Evolutionary conservation across 2,329 filamentous ascomycete species (phyloP).

Genomic region (Davidsoniella eucalypti): DNA sequence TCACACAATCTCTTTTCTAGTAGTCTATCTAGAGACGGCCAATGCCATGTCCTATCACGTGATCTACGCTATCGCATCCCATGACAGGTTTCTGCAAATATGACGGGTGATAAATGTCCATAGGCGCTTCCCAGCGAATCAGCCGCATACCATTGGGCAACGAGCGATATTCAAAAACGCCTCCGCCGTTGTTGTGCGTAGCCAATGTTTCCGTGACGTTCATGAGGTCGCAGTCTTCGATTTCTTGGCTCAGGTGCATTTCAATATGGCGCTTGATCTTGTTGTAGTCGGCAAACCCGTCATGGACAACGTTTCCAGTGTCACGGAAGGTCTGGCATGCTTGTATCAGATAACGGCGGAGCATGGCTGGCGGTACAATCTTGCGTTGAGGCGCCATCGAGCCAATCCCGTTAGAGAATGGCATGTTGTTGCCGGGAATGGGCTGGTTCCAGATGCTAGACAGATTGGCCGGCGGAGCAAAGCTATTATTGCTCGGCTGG

Average conservation of each 20-base stretch:
- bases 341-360: constrained; percentile 60
- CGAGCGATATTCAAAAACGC: constrained; percentile 58
- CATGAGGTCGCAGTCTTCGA: constrained; percentile 49
- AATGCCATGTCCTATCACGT: constrained; percentile 3
- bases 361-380: constrained; percentile 27
- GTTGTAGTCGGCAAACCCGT: constrained; percentile 52
- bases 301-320: constrained; percentile 17
- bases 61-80: constrained; percentile 1
- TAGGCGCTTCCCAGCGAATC: constrained; percentile 30
- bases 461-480: constrained; percentile 4
- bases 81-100: neutral
- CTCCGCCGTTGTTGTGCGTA: constrained; percentile 70
- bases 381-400: neutral
- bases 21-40: neutral
- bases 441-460: constrained; percentile 6
- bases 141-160: constrained; percentile 23
- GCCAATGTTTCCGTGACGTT: constrained; percentile 86
- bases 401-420: neutral
- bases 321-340: constrained; percentile 51
- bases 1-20: too few relatives aligned
- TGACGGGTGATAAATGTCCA: neutral
- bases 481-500: neutral
- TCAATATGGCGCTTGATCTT: constrained; percentile 50
- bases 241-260: constrained; percentile 26
- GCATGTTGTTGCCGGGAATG: constrained; percentile 22